phyloP scores from a whole-genome alignment of 768 basidiomycete species.

The Mycena floridula region DNA sequence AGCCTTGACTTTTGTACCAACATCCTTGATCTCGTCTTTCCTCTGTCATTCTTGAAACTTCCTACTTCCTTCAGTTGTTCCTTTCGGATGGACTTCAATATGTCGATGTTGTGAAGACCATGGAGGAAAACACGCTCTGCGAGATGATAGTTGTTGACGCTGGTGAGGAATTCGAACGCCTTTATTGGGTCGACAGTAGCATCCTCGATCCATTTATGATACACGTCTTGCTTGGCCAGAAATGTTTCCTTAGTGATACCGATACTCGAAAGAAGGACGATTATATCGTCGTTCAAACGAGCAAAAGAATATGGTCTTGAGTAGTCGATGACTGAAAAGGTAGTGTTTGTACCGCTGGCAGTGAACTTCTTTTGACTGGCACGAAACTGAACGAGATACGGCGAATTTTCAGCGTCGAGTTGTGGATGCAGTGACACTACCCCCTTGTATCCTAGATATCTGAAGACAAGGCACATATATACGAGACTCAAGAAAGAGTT shows the following conservation, averaged over 20 bases:
- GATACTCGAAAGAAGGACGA: slow-evolving; percentile 58
- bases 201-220: slow-evolving; percentile 51
- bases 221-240: slow-evolving; percentile 47
- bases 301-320: slow-evolving; percentile 61
- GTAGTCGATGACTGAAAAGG: slow-evolving; percentile 62
- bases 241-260: slow-evolving; percentile 51
- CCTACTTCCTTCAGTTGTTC: slow-evolving; percentile 46
- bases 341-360: slow-evolving; percentile 45
- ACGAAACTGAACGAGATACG: slow-evolving; percentile 49
- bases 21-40: slow-evolving; percentile 50
- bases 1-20: slow-evolving; percentile 57
- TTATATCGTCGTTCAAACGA: slow-evolving; percentile 64
- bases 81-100: slow-evolving; percentile 34
- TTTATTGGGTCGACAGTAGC: slow-evolving; percentile 40
- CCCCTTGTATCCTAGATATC: slow-evolving; percentile 69
- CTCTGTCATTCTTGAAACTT: slow-evolving; percentile 42
- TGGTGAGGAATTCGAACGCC: slow-evolving; percentile 54
- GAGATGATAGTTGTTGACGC: slow-evolving; percentile 37
- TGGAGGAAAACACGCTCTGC: slow-evolving; percentile 51
- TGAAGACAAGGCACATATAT: slow-evolving; percentile 13
- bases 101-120: slow-evolving; percentile 39
- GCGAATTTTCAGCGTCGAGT: slow-evolving; percentile 37
- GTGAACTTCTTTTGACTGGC: slow-evolving; percentile 69
- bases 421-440: slow-evolving; percentile 62
- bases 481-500: not conserved